phyloP scores from a whole-genome alignment of 2,329 filamentous ascomycete species.

The Phyllachora maydis region DNA sequence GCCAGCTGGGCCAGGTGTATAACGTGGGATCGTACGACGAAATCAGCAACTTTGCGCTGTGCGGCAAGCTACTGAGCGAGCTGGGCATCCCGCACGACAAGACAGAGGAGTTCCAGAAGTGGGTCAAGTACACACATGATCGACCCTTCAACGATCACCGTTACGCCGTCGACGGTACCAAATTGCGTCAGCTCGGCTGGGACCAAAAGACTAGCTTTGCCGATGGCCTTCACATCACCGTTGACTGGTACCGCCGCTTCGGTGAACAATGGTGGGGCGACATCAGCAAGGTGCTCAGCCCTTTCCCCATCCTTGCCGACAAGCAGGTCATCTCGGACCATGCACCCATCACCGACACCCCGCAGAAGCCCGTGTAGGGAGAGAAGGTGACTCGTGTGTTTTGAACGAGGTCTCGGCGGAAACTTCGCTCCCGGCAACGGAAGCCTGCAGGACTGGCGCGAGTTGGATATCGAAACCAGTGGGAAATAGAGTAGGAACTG shows the following conservation, averaged over 20 bases:
- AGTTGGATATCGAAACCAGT: background rate
- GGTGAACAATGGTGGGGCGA: slow-evolving; percentile 54
- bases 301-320: slow-evolving; percentile 40
- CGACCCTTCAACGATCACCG: slow-evolving; percentile 60
- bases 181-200: slow-evolving; percentile 48
- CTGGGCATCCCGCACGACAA: slow-evolving; percentile 33
- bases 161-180: slow-evolving; percentile 51
- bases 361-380: slow-evolving; percentile 1
- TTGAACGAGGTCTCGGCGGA: too few relatives aligned
- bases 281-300: slow-evolving; percentile 45
- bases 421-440: too few relatives aligned
- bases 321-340: slow-evolving; percentile 31
- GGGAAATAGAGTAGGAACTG: too few relatives aligned
- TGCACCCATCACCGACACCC: slow-evolving; percentile 12
- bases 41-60: slow-evolving; percentile 53
- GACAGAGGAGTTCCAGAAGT: slow-evolving; percentile 33
- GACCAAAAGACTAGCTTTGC: slow-evolving; percentile 43
- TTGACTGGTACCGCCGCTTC: slow-evolving; percentile 48
- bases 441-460: too few relatives aligned
- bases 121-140: slow-evolving; percentile 58
- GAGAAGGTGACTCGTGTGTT: background rate
- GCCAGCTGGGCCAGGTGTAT: slow-evolving; percentile 55
- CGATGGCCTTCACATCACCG: slow-evolving; percentile 40
- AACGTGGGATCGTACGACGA: slow-evolving; percentile 66
- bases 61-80: slow-evolving; percentile 39